Percentiles rank a stretch among this genome's conserved stretches.
phyloP scores from a whole-genome alignment of 2,329 filamentous ascomycete genomes.

The Calonectria hongkongensis region DNA sequence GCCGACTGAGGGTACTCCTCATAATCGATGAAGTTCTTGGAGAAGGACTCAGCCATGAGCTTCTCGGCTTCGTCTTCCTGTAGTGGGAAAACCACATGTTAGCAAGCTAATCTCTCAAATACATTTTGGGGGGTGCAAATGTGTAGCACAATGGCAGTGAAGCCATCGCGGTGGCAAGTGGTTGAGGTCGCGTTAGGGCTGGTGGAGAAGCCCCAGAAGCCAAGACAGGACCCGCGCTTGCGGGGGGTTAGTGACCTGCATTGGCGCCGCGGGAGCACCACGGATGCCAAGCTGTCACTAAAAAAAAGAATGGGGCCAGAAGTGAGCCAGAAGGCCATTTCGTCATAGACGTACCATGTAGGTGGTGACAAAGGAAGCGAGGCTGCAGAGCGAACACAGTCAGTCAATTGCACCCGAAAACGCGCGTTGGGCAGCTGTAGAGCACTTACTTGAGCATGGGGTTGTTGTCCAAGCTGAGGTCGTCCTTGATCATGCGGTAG shows the following conservation, averaged over 20 bases:
- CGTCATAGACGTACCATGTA: conserved; percentile 82
- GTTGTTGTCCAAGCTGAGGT: conserved; percentile 92
- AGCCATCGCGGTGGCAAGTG: not conserved
- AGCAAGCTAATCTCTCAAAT: conserved; percentile 29
- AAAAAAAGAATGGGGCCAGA: conserved; percentile 27
- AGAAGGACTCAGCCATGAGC: conserved; percentile 93
- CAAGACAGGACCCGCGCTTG: conserved; percentile 36
- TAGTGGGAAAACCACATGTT: conserved; percentile 31
- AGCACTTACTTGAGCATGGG: conserved; percentile 84
- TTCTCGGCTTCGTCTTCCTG: conserved; percentile 96
- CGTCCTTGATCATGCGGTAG: conserved; percentile 98
- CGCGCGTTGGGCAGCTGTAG: not conserved
- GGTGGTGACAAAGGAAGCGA: conserved; percentile 95
- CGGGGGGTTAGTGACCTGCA: conserved; percentile 26
- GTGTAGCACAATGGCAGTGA: not conserved
- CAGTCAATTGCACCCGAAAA: conserved; percentile 22
- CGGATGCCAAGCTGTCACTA: conserved; percentile 33
- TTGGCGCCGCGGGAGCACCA: conserved; percentile 29
- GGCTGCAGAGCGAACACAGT: conserved; percentile 66
- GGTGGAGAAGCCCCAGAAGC: conserved; percentile 31
- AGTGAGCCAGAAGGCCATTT: conserved; percentile 23
- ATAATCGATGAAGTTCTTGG: conserved; percentile 97
- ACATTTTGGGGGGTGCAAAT: not conserved
- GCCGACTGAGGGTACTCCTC: conserved; percentile 89
- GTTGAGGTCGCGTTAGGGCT: conserved; percentile 5